A percentile compares a stretch with the other conserved stretches of the same genome.
phyloP scores from a whole-genome alignment of 2,329 filamentous ascomycete genomes.

The Huntiella bhutanensis region DNA sequence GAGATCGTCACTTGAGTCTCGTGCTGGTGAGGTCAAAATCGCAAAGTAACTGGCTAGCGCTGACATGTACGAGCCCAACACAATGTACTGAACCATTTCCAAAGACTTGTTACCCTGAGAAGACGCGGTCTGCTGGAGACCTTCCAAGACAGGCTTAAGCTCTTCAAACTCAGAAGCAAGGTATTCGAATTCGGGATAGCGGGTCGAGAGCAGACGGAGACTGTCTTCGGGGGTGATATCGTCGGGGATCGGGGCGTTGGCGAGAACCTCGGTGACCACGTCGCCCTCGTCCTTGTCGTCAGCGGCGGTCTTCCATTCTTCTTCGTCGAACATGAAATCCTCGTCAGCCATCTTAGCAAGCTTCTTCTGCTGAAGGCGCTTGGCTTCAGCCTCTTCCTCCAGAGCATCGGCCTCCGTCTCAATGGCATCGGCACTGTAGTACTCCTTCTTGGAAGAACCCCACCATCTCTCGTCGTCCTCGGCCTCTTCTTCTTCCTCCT shows the following conservation, averaged over 20 bases:
- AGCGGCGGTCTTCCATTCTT: conserved; percentile 54
- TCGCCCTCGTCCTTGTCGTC: conserved; percentile 30
- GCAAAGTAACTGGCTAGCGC: conserved; percentile 87
- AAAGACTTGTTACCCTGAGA: conserved; percentile 32
- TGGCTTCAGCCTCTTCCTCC: conserved; percentile 82
- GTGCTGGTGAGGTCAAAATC: conserved; percentile 63
- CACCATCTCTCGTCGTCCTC: conserved; percentile 52
- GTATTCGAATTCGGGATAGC: conserved; percentile 85
- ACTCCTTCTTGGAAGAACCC: conserved; percentile 75
- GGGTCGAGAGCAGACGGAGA: conserved; percentile 52
- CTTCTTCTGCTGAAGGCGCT: conserved; percentile 77
- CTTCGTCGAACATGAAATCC: conserved; percentile 84
- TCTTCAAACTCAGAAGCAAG: conserved; percentile 61
- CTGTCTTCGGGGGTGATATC: conserved; percentile 61
- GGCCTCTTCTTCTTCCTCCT: conserved; percentile 38
- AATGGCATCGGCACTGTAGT: conserved; percentile 71
- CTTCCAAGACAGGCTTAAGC: conserved; percentile 47
- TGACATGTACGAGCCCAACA: conserved; percentile 70
- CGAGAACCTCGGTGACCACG: conserved; percentile 66
- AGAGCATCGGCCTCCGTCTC: conserved; percentile 51
- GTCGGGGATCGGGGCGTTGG: conserved; percentile 62
- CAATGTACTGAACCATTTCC: conserved; percentile 55
- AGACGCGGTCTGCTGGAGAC: conserved; percentile 38
- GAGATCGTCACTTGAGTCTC: conserved; percentile 30
- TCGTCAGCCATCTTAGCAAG: conserved; percentile 72